Base-by-base conservation (phyloP, 805 yeast genomes). In the Kodamaea neixiangensis region DNA sequence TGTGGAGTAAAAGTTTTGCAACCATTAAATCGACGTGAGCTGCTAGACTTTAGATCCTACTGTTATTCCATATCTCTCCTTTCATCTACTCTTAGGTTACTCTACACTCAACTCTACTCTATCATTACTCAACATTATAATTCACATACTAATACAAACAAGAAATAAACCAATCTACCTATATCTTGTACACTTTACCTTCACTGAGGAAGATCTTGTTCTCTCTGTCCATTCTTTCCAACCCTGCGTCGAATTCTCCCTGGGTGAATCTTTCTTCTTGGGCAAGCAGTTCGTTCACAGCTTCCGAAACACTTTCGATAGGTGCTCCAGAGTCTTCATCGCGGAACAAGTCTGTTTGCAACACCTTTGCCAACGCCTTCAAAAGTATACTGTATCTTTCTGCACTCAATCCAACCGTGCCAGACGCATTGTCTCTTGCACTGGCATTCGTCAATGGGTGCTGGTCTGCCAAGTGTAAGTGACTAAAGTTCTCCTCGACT, bases 161-260 rank as follows among this genome's bases (percentile, higher is more conserved):
- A 31, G 45, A 42, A 42, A 42, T 42, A 21, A 44, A 15, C 46
- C 46, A 44, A 44, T 17, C 34, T 17, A 18, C 42, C 49, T 62
- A 71, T 47, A 71, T 65, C 56, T 64, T 65, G 69, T 71, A 72
- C 44, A 74, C 61, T 61, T 71, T 69, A 29, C 73, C 76, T 53
- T 72, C 75, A 47, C 68, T 64, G n/a, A 63, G 51, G 65, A 67
- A 66, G 38, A 73, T 58, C 58, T 68, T 64, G 54, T 69, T 73
- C 52, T 71, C 75, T 13, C 59, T 61, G 46, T 62, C 66, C 73
- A 73, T 66, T 50, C 54, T 63, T 37, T 52, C 55, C 25, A 73
- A 62, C 4, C 69, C 77, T 20, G 62, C 62, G 31, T 53, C 54
- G 37, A 72, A 58, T 53, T 74, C 78, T 14, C 49, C 55, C 3